Evolutionary conservation across 2,329 filamentous ascomycete species (phyloP).

Genomic region (Clarireedia sp.): DNA sequence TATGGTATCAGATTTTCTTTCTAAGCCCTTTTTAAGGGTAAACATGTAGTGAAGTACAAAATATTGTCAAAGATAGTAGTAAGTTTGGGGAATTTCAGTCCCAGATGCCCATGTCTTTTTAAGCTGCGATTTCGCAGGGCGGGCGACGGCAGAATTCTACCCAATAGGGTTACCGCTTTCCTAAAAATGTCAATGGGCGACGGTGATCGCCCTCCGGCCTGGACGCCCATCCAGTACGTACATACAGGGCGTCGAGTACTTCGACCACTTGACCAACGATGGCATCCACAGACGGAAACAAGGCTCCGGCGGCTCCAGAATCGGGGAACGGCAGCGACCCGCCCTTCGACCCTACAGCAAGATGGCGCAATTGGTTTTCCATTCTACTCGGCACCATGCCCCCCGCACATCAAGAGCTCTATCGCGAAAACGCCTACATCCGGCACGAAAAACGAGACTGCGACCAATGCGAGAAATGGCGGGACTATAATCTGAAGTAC

Average conservation of each 20-base stretch:
- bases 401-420: conserved; percentile 5
- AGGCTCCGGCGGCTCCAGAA: neutral
- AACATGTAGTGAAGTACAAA: neutral
- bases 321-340: neutral
- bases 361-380: conserved; percentile 9
- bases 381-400: conserved; percentile 8
- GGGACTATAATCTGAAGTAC: conserved; percentile 77
- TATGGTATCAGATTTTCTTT: neutral
- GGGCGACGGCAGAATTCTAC: neutral
- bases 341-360: conserved; percentile 4
- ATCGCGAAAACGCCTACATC: conserved; percentile 63
- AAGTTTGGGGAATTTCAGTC: no score
- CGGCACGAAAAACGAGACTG: conserved; percentile 72
- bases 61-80: no score
- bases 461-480: conserved; percentile 69
- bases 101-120: no score
- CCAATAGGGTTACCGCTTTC: neutral
- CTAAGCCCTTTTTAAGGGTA: neutral
- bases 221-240: no score
- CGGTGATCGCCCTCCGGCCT: neutral
- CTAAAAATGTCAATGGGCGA: neutral
- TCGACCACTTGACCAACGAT: neutral
- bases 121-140: no score
- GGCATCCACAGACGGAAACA: conserved; percentile 6
- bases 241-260: neutral